These are phyloP conservation scores for Kodamaea ohmeri DNA, from an alignment of 1,139 yeast genomes.

Conservation along the genomic window DNA sequence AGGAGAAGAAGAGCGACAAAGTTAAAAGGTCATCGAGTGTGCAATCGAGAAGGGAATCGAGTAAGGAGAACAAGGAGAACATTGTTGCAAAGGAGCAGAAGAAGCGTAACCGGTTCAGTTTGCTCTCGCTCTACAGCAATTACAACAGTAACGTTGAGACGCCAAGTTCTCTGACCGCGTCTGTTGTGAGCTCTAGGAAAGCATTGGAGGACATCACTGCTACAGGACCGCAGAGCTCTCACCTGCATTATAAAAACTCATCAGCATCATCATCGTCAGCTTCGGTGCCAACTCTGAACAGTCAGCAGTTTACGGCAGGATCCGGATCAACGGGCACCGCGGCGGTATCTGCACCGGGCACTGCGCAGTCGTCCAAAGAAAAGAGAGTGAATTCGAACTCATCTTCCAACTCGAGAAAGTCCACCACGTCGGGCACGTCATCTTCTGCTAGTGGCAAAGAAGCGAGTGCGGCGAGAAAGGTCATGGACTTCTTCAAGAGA, in stretches of 20 bases:
- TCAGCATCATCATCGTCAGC: constrained; percentile 8
- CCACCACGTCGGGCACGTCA: constrained; percentile 13
- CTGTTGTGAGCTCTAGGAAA: constrained; percentile 19
- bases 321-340: constrained; percentile 7
- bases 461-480: constrained; percentile 73
- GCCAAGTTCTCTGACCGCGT: constrained; percentile 4
- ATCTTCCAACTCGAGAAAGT: constrained; percentile 17
- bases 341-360: background rate
- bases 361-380: constrained; percentile 11
- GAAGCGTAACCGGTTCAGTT: constrained; percentile 50
- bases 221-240: constrained; percentile 5
- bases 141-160: constrained; percentile 20
- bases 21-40: constrained; percentile 3
- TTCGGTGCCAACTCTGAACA: constrained; percentile 6
- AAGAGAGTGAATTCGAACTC: constrained; percentile 17
- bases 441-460: constrained; percentile 41
- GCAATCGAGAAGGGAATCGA: constrained; percentile 5
- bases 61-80: constrained; percentile 23
- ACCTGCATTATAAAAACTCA: constrained; percentile 5
- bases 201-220: constrained; percentile 39
- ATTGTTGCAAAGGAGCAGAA: constrained; percentile 31
- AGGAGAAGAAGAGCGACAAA: constrained; percentile 5
- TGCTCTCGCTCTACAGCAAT: constrained; percentile 49
- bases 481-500: constrained; percentile 78
- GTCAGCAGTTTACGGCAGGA: constrained; percentile 8